A percentile compares a stretch with the other conserved stretches of the same genome.
phyloP scores from a whole-genome alignment of 2,329 filamentous ascomycete genomes.

The Colletotrichum euphorbiae region DNA sequence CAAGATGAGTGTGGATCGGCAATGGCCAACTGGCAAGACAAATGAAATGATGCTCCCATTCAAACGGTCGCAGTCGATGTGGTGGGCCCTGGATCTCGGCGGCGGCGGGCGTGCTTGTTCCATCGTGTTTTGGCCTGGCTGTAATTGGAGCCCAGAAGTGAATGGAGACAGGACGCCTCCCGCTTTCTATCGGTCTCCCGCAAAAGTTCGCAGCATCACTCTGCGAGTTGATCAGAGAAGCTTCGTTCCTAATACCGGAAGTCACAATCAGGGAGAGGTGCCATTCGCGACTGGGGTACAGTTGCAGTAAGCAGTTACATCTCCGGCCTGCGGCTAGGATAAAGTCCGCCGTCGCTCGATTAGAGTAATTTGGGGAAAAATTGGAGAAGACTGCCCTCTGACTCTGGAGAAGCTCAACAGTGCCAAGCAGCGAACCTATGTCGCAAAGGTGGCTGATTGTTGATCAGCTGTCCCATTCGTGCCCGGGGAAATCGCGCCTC shows the following conservation, averaged over 20 bases:
- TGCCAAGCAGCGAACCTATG: constrained; percentile 36
- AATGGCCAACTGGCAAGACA: constrained; percentile 20
- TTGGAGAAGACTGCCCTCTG: constrained; percentile 30
- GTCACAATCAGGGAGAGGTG: constrained; percentile 11
- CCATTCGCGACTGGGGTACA: constrained; percentile 14
- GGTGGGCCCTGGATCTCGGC: constrained; percentile 28
- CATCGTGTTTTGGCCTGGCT: constrained; percentile 4
- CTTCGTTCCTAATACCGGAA: not conserved
- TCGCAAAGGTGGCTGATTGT: constrained; percentile 29
- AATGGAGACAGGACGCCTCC: not conserved
- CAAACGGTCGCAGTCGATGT: constrained; percentile 5
- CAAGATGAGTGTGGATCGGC: constrained; percentile 22
- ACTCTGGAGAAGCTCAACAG: constrained; percentile 22
- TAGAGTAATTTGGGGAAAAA: constrained; percentile 38
- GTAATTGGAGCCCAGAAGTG: constrained; percentile 7
- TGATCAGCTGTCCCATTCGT: constrained; percentile 5
- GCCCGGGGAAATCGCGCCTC: constrained; percentile 9
- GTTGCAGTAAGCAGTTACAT: constrained; percentile 31
- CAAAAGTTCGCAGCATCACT: not conserved
- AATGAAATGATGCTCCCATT: constrained; percentile 10
- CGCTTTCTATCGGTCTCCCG: not conserved
- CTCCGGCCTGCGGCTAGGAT: constrained; percentile 29
- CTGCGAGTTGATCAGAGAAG: constrained; percentile 12
- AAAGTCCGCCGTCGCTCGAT: constrained; percentile 17
- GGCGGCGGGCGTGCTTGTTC: constrained; percentile 23